Conservation (phyloP, 2,329 filamentous ascomycete genomes). For the Dothideomycetes sp. region DNA sequence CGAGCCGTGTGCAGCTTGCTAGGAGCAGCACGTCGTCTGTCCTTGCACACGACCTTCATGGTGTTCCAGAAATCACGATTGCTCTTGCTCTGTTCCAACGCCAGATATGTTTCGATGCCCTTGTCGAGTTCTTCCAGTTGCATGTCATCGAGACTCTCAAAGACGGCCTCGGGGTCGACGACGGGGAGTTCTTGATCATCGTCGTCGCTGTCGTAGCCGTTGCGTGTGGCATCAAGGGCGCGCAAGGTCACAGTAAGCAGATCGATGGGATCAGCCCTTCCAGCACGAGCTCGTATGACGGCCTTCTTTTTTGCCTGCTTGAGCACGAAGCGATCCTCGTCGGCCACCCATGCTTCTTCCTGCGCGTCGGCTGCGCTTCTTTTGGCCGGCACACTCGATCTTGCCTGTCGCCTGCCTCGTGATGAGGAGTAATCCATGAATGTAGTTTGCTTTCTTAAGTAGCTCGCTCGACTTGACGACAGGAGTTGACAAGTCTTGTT, state of each 20-base stretch:
- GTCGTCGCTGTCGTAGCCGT: conserved; percentile 73
- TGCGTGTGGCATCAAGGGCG: conserved; percentile 75
- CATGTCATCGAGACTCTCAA: conserved; percentile 59
- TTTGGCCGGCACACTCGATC: conserved; percentile 32
- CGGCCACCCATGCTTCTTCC: conserved; percentile 65
- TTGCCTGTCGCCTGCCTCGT: conserved; percentile 18
- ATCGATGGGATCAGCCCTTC: conserved; percentile 85
- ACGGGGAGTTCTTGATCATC: conserved; percentile 69
- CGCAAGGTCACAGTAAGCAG: conserved; percentile 85
- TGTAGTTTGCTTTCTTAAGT: too few relatives aligned
- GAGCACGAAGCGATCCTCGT: conserved; percentile 92
- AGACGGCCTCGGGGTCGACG: conserved; percentile 69
- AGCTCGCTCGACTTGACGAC: too few relatives aligned
- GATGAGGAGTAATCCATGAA: conserved; percentile 4
- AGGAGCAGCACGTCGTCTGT: conserved; percentile 57
- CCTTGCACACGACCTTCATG: conserved; percentile 72
- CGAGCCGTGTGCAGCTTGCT: conserved; percentile 53
- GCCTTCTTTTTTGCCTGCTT: conserved; percentile 98
- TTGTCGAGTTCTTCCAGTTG: conserved; percentile 69
- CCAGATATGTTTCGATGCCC: conserved; percentile 71
- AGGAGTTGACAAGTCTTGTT: too few relatives aligned
- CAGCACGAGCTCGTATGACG: conserved; percentile 84
- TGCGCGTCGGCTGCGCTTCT: conserved; percentile 36
- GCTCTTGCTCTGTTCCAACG: conserved; percentile 65
- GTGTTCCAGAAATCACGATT: conserved; percentile 89